phyloP scores from a whole-genome alignment of 169 alveolate species.

The Plasmodium knowlesi region DNA sequence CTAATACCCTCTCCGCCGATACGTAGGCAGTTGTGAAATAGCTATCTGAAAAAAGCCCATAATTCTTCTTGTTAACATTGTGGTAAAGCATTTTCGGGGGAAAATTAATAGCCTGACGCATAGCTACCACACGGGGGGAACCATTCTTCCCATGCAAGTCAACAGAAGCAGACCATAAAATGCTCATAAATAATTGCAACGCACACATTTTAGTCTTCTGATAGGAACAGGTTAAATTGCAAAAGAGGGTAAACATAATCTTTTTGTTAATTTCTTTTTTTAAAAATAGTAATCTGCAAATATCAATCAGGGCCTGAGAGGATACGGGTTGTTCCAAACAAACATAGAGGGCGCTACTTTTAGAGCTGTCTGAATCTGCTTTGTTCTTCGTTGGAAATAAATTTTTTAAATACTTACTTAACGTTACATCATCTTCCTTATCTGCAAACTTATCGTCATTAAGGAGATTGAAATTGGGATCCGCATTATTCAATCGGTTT shows the following conservation, averaged over 20 bases:
- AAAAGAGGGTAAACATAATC: slow-evolving; percentile 79
- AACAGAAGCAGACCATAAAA: slow-evolving; percentile 78
- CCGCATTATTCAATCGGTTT: slow-evolving; percentile 25
- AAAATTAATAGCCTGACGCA: slow-evolving; percentile 22
- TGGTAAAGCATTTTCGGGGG: slow-evolving; percentile 53
- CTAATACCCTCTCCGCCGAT: slow-evolving; percentile 83
- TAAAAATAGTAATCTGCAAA: slow-evolving; percentile 83
- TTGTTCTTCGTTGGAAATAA: slow-evolving; percentile 36
- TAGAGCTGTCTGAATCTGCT: background rate
- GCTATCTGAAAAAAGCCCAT: slow-evolving; percentile 58
- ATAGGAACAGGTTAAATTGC: slow-evolving; percentile 74
- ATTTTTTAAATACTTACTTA: slow-evolving; percentile 74
- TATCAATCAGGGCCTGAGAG: slow-evolving; percentile 76
- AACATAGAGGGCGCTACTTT: slow-evolving; percentile 61
- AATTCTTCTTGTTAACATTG: slow-evolving; percentile 35
- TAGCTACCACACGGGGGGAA: slow-evolving; percentile 12
- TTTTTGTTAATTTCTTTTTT: slow-evolving; percentile 82
- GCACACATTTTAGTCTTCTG: slow-evolving; percentile 61
- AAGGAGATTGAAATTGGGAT: slow-evolving; percentile 25
- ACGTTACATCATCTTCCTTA: slow-evolving; percentile 68
- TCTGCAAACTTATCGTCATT: slow-evolving; percentile 56
- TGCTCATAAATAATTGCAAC: slow-evolving; percentile 78
- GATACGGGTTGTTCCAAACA: slow-evolving; percentile 76
- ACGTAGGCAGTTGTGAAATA: slow-evolving; percentile 75
- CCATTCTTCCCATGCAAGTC: slow-evolving; percentile 70